Base-by-base conservation (phyloP, 2,329 filamentous ascomycete species). In the Trichoderma citrinoviride region DNA sequence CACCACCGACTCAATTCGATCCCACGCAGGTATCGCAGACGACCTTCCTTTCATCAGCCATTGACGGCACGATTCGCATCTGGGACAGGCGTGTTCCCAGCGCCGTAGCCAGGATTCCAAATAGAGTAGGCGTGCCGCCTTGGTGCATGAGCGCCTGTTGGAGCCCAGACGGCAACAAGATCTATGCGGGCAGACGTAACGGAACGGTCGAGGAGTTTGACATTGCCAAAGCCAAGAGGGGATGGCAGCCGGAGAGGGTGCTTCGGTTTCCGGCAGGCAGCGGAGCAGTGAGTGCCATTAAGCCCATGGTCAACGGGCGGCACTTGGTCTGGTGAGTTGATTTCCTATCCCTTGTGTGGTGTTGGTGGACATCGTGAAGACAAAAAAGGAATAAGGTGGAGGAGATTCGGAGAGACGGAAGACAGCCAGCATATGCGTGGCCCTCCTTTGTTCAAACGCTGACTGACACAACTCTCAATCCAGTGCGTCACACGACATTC, bases 81-180 rank as follows among this genome's bases (percentile, higher is more conserved):
- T 99, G 95, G 94, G 96, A 99, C 73, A 83, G 89, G 3, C 87
- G 95, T 21, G 86, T 90, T 68, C 85, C 85, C 1, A 85, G 89
- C 41, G 90, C 94, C 0, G 83, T 97, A 1, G 93, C 95, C 3
- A 87, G 89, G 29, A 94, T 98, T 64, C 82, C 83, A 1, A 91
- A 90, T 19, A 83, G 88, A 12, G 85, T 87, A 12, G 87, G 88
- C 19, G 91, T 92, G 0, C 94, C 95, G 1, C 95, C 94, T 0
- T 99, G 94, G 94, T 98, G 94, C 77, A 97, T 97, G 88, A 93
- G 92, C 69, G 92, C 93, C 0, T 97, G 93, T 79, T 99, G 95
- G 95, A 94, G 90, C 62, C 93, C 93, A 0, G 91, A 97, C 74
- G 95, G 95, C 15, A 98, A 98, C 77, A 92, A 87, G 77, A 93